Evolutionary conservation across 2,329 filamentous ascomycete species (phyloP).

Genomic region (Fusarium avenaceum): DNA sequence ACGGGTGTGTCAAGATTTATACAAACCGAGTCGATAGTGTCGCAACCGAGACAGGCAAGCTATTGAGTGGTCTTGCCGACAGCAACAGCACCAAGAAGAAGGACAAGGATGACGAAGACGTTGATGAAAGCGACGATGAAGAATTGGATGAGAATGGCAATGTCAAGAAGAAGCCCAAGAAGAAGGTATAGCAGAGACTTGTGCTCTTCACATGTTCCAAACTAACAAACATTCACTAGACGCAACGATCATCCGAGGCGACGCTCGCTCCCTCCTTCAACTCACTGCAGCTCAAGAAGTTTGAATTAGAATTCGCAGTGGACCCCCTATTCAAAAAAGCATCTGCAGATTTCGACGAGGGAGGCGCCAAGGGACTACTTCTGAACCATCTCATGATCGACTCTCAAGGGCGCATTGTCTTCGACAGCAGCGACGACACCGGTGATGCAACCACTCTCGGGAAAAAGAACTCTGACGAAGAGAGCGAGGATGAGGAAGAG

Average conservation of each 20-base stretch:
- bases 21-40: slow-evolving; percentile 98
- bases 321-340: slow-evolving; percentile 99
- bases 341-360: slow-evolving; percentile 97
- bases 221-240: slow-evolving; percentile 54
- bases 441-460: slow-evolving; percentile 61
- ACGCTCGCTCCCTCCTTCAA: slow-evolving; percentile 91
- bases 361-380: slow-evolving; percentile 93
- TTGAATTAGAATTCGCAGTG: slow-evolving; percentile 95
- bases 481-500: slow-evolving; percentile 57
- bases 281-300: slow-evolving; percentile 93
- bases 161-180: slow-evolving; percentile 74
- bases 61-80: slow-evolving; percentile 93
- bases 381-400: slow-evolving; percentile 98
- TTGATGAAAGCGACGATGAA: slow-evolving; percentile 76
- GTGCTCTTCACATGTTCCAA: neutral
- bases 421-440: slow-evolving; percentile 95
- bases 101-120: slow-evolving; percentile 73
- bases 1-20: slow-evolving; percentile 99
- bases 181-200: slow-evolving; percentile 71
- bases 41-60: slow-evolving; percentile 94
- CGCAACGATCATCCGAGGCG: slow-evolving; percentile 87
- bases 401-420: slow-evolving; percentile 90
- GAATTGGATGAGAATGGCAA: slow-evolving; percentile 74
- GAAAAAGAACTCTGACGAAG: slow-evolving; percentile 57
- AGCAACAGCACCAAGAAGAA: slow-evolving; percentile 83